Base-by-base conservation (phyloP, 805 yeast genomes). In the Kuraishia molischiana region DNA sequence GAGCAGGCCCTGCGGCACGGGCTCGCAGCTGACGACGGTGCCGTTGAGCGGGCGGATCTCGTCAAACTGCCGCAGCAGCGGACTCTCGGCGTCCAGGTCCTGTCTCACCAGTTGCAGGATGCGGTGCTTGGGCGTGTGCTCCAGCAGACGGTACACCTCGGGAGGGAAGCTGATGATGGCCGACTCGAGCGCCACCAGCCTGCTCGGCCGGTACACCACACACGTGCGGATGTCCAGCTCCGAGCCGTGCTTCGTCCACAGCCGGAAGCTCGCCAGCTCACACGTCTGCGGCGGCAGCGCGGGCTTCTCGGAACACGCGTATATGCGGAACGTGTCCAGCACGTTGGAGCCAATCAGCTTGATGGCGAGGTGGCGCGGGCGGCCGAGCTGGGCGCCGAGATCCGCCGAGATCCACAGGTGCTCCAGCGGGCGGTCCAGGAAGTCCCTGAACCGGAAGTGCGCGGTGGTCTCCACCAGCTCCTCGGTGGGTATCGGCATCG, bases 1-100 rank as follows among this genome's bases (percentile, higher is more conserved):
- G 1, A 81, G 48, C 5, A 53, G 45, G 1, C 95, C 95, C 51
- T 84, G 94, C 31, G 70, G 74, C 2, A 74, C 66, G 0, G 95
- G 95, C 46, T 84, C 94, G 52, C 86, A 74, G 19, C 78, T 66
- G 3, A 72, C 47, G 3, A 85, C 67, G 5, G 50, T 48, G 17
- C 82, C 82, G 43, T 68, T 67, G 15, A 74, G 48, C 4, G 52
- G 54, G 15, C 72, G 54, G 2, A 72, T 55, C 5, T 47, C 36
- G 42, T 69, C 74, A 19, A 69, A 72, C 34, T 63, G 68, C 22
- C 64, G 56, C 19, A 61, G 31, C 3, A 51, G 33, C 4, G 36
- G 32, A 14, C 44, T 43, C 2, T 24, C 4, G 21, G 50, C 50
- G 19, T 58, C 36, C 41, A 60, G 55, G 29, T 59, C 63, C 2